These are phyloP conservation scores for Selenicereus undatus DNA, from an alignment of 148 eudicot species.

Conservation along the genomic window DNA sequence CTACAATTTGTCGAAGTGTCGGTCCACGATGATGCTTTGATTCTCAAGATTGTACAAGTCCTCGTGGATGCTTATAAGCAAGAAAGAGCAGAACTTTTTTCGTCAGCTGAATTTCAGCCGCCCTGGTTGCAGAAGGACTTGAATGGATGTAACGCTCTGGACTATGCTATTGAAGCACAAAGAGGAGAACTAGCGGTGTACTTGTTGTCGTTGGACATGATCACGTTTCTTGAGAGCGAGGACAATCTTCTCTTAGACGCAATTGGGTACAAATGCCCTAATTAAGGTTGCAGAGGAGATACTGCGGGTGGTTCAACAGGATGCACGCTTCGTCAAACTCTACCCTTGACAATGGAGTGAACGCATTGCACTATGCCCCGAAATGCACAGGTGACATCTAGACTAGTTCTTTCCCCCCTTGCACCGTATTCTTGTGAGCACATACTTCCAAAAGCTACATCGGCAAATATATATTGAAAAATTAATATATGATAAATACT, in stretches of 20 bases:
- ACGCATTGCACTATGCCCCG: neutral
- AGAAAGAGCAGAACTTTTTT: neutral
- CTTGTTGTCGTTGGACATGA: neutral
- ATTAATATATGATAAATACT: no score
- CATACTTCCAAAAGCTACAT: no score
- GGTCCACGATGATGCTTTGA: neutral
- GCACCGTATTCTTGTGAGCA: no score
- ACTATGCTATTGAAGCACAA: neutral
- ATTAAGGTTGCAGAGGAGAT: neutral
- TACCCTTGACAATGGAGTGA: neutral
- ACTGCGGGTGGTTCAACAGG: neutral
- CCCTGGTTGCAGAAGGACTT: neutral
- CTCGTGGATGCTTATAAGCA: neutral
- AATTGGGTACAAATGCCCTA: neutral
- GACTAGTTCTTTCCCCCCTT: no score
- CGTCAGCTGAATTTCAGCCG: neutral
- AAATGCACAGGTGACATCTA: neutral
- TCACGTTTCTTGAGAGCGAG: neutral
- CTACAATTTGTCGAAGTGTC: neutral
- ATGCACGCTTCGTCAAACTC: neutral
- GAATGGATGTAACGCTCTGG: neutral
- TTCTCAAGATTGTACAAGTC: neutral
- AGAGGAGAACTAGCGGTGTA: neutral
- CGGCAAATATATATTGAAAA: no score
- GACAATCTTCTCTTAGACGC: neutral